Base-by-base conservation (phyloP, 2,329 filamentous ascomycete genomes). In the Stemphylium lycopersici region DNA sequence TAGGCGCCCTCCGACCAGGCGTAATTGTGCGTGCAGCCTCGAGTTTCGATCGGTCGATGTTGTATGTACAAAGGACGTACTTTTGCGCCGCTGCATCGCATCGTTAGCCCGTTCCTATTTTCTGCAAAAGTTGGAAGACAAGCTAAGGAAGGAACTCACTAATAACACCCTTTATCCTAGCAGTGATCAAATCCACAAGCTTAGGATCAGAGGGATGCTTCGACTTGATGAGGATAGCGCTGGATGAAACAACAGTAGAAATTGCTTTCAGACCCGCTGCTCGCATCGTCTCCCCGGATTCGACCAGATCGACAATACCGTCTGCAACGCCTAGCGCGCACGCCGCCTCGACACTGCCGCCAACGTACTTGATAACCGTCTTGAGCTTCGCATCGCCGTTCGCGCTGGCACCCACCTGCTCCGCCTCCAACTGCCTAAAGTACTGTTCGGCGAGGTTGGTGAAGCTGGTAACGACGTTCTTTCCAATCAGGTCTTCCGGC, bases 201-300 rank as follows among this genome's bases (percentile, higher is more conserved):
- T 87, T 86, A 3, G 87, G 85, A 76, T 96, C 90, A 57, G 89
- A 90, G 4, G 93, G 88, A 52, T 87, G 84, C 73, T 88, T 91
- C 37, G 92, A 96, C 80, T 93, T 93, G 81, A 99, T 93, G 54
- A 99, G 84, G 42, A 97, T 89, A 29, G 95, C 93, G 15, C 89
- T 90, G 50, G 90, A 93, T 52, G 91, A 87, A 46, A 97, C 84
- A 22, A 99, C 92, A 2, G 95, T 99, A 67, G 95, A 92, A 67
- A 98, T 97, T 52, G 93, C 89, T 78, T 92, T 93, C 45, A 99
- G 84, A 20, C 95, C 95, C 38, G 93, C 93, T 16, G 93, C 95
- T 70, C 90, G 90, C 95, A 99, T 99, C 0, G 95, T 99, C 78
- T 98, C 93, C 52, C 95, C 95, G 16, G 95, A 98, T 81, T 99